Evolutionary conservation across 169 alveolate genomes (phyloP), one percentile per base, ranked within the genome.

Genomic region (Eimeria brunetti): DNA sequence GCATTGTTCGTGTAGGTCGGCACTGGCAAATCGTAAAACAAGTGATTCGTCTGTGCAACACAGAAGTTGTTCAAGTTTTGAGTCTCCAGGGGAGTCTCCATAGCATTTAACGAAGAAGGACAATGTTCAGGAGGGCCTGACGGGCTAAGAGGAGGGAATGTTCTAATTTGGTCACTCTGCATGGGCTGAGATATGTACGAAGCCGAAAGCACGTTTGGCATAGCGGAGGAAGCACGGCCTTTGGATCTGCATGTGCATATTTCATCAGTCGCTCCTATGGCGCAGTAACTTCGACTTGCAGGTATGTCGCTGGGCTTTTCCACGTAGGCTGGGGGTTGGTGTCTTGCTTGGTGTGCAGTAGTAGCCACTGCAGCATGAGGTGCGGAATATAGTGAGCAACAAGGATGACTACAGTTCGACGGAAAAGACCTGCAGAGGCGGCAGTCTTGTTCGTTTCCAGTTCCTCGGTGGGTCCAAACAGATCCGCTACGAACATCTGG

Each of bases 211-310:
- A 4, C 67, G 7, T 64, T 78, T 78, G 64, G 88, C 88, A 24
- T 78, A 46, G 88, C 88, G 27, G 88, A 78, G 27, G 64, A 78
- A 51, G 88, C 88, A 24, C 64, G 88, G 67, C 49, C 49, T 51
- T 30, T 51, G 24, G 88, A 27, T 16, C 7, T 78, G 88, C 88
- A 78, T 18, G 88, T 78, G 88, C 88, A 78, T n/a, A 49, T 46
- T 44, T 44, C 22, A n/a, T 14, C 46, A 49, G 44, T 30, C 49
- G 88, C 67, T 14, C 67, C n/a, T n/a, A 51, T 22, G 67, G 88
- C 49, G 88, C 38, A 27, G 64, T n/a, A 30, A 49, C 27, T 27
- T 73, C 4, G 56, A 30, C 33, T 38, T 78, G 44, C 60, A 2
- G 49, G 88, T 78, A 64, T 18, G 3, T n/a, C 88, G 18, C 44